Conservation (phyloP, 805 yeast species). For the Nakazawaea siamensis region DNA sequence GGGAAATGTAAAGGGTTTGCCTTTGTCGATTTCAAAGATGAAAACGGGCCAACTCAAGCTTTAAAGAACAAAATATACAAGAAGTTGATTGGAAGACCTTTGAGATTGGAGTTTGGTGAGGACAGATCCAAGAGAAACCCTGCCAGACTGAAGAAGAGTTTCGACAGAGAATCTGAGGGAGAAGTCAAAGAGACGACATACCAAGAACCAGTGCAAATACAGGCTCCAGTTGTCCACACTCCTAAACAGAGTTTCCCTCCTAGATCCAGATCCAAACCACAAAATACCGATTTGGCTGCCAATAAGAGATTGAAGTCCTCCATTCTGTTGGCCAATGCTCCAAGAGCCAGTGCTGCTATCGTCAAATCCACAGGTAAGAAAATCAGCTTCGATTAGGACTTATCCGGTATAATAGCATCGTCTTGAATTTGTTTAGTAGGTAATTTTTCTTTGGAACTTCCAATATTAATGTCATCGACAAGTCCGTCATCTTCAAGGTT, state of each 20-base stretch:
- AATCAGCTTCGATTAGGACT: constrained; percentile 50
- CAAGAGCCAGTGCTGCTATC: constrained; percentile 81
- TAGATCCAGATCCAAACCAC: constrained; percentile 11
- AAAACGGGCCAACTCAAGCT: constrained; percentile 77
- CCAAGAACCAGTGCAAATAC: background rate
- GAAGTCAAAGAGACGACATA: constrained; percentile 3
- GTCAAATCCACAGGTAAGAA: constrained; percentile 90
- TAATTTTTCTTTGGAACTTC: constrained; percentile 10
- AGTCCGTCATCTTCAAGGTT: constrained; percentile 2
- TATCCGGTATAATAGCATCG: constrained; percentile 13
- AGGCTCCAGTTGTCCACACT: constrained; percentile 1
- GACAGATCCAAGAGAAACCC: constrained; percentile 78
- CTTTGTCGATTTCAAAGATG: constrained; percentile 77
- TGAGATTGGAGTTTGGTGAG: constrained; percentile 90
- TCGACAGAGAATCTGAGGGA: constrained; percentile 17
- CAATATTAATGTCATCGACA: constrained; percentile 7
- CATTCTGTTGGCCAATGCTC: constrained; percentile 80
- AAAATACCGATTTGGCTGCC: constrained; percentile 14
- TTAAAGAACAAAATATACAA: constrained; percentile 62
- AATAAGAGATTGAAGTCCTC: constrained; percentile 63
- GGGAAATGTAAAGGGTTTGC: constrained; percentile 98
- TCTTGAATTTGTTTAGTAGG: constrained; percentile 8
- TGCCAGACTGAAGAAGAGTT: constrained; percentile 23
- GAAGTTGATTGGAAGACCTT: constrained; percentile 60
- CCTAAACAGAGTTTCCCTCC: constrained; percentile 6